Percentiles rank a stretch among this genome's conserved stretches.
Evolutionary conservation across 192 early-diverging fungal genomes (phyloP).

Genomic region (Gonapodya prolifera): DNA sequence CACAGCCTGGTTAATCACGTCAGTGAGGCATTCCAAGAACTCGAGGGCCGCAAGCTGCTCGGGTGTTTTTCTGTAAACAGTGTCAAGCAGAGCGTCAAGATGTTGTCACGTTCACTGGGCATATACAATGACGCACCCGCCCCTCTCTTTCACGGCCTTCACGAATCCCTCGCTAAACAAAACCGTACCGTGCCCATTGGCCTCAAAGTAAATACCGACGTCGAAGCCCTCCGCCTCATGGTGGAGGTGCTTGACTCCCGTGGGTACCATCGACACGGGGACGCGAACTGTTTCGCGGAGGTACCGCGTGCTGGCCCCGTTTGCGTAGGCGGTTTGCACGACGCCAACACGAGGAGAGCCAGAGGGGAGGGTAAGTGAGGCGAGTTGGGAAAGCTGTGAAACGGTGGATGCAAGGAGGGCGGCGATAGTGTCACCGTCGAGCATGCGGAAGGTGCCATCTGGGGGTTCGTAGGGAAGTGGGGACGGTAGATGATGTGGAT

Average conservation of each 20-base stretch:
- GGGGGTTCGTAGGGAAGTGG: constrained; percentile 12
- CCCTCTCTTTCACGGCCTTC: background rate
- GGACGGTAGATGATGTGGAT: constrained; percentile 79
- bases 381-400: constrained; percentile 73
- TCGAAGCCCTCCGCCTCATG: constrained; percentile 96
- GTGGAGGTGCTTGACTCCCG: constrained; percentile 98
- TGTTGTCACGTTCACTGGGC: constrained; percentile 4
- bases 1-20: constrained; percentile 97
- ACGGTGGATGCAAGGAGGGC: constrained; percentile 88
- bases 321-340: constrained; percentile 99
- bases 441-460: constrained; percentile 69
- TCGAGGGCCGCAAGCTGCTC: constrained; percentile 65
- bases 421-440: constrained; percentile 99
- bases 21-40: constrained; percentile 68
- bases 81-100: constrained; percentile 1
- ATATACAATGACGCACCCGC: background rate
- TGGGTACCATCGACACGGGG: constrained; percentile 88
- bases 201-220: constrained; percentile 99
- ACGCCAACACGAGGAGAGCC: constrained; percentile 53
- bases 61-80: constrained; percentile 44
- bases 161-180: constrained; percentile 60
- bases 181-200: constrained; percentile 98
- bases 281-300: constrained; percentile 80
- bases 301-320: constrained; percentile 90
- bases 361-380: constrained; percentile 58